Conservation (phyloP, 2,329 filamentous ascomycete species). For the Ceratocystis cubensis region DNA sequence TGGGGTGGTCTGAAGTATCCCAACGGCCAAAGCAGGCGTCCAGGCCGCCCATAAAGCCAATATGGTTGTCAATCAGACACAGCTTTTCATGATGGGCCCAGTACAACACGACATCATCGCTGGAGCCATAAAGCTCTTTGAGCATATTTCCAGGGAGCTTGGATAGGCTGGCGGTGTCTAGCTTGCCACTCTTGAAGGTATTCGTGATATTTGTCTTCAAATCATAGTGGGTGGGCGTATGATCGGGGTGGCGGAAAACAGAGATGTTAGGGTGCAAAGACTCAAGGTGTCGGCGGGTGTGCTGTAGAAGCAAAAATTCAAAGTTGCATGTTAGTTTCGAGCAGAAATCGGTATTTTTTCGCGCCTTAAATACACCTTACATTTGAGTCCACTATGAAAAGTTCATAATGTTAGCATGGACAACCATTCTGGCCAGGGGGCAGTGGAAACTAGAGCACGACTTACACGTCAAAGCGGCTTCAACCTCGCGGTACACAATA, state of each 20-base stretch:
- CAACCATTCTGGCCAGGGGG: not conserved
- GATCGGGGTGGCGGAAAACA: conserved; percentile 84
- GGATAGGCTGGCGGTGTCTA: conserved; percentile 42
- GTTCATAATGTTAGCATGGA: not conserved
- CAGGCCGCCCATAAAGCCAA: conserved; percentile 83
- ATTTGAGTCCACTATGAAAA: conserved; percentile 30
- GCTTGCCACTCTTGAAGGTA: conserved; percentile 36
- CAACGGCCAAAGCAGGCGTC: conserved; percentile 81
- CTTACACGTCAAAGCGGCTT: conserved; percentile 66
- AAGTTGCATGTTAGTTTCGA: not conserved
- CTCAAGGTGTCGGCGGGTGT: conserved; percentile 72
- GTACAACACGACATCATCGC: conserved; percentile 69
- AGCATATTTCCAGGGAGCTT: conserved; percentile 61
- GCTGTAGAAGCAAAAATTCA: conserved; percentile 30
- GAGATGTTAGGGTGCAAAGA: conserved; percentile 68
- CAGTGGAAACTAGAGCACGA: conserved; percentile 28
- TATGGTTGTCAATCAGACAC: conserved; percentile 62
- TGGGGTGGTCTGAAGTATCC: conserved; percentile 61
- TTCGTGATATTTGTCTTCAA: conserved; percentile 56
- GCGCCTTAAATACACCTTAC: conserved; percentile 25
- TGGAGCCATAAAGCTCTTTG: conserved; percentile 68
- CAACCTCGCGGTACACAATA: conserved; percentile 87
- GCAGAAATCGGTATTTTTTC: not conserved
- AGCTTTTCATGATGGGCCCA: conserved; percentile 95
- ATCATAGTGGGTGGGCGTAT: conserved; percentile 60